Evolutionary conservation across 2,329 filamentous ascomycete genomes (phyloP).

Genomic region (Acephala macrosclerotiorum): DNA sequence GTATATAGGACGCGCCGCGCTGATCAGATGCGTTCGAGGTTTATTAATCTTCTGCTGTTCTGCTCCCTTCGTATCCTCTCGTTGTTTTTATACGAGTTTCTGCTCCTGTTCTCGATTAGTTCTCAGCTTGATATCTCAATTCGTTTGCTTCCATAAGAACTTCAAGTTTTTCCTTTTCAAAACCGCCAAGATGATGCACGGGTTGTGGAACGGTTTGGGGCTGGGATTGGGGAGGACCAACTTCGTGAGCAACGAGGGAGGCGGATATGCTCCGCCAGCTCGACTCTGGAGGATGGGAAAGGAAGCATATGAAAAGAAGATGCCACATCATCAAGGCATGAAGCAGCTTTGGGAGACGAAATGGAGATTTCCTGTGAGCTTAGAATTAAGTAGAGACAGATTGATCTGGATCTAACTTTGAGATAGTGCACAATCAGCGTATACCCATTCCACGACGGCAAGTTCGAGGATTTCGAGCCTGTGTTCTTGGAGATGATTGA

Average conservation of each 20-base stretch:
- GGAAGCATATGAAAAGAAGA: slow-evolving; percentile 25
- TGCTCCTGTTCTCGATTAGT: too few relatives aligned
- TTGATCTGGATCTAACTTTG: too few relatives aligned
- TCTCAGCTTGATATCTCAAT: too few relatives aligned
- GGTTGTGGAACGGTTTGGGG: slow-evolving; percentile 25
- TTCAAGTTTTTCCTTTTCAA: not conserved
- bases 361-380: slow-evolving; percentile 72
- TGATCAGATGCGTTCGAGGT: too few relatives aligned
- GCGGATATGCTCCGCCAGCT: not conserved
- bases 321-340: slow-evolving; percentile 49
- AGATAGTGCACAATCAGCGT: slow-evolving; percentile 63
- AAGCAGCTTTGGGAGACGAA: slow-evolving; percentile 76
- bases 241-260: slow-evolving; percentile 11
- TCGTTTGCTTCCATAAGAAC: not conserved
- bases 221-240: slow-evolving; percentile 21
- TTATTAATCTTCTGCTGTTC: too few relatives aligned
- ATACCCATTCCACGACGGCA: slow-evolving; percentile 78
- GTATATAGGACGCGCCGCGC: slow-evolving; percentile 4
- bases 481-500: slow-evolving; percentile 70
- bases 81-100: too few relatives aligned
- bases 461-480: slow-evolving; percentile 72
- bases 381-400: not conserved
- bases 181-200: slow-evolving; percentile 42
- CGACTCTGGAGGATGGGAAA: slow-evolving; percentile 22
- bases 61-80: too few relatives aligned